phyloP scores from a whole-genome alignment of 306 rosid species.

The Leucaena leucocephala region DNA sequence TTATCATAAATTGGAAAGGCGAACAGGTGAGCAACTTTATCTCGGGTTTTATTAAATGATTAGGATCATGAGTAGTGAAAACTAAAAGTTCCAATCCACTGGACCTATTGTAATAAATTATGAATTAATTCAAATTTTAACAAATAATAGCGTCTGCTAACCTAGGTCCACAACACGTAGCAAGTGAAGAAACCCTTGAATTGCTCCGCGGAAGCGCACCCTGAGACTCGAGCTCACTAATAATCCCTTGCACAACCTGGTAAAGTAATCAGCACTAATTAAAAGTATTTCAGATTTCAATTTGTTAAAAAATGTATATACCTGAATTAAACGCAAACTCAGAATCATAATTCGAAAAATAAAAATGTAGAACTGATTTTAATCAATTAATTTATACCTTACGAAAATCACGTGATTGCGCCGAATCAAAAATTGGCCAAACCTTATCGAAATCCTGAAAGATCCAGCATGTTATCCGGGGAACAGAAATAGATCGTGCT shows the following conservation, averaged over 20 bases:
- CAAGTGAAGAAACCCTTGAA: slow-evolving; percentile 98
- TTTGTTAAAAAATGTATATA: neutral
- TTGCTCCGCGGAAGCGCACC: slow-evolving; percentile 97
- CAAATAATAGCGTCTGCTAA: slow-evolving; percentile 36
- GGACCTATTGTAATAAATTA: neutral
- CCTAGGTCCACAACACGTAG: slow-evolving; percentile 99
- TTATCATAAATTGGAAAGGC: slow-evolving; percentile 6
- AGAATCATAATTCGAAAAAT: neutral
- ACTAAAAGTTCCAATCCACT: slow-evolving; percentile 15
- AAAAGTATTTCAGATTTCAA: neutral
- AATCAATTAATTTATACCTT: slow-evolving; percentile 54
- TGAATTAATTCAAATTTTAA: neutral
- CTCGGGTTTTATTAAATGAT: neutral
- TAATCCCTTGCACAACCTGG: slow-evolving; percentile 95
- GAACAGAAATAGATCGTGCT: slow-evolving; percentile 31
- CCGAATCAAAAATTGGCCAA: slow-evolving; percentile 98
- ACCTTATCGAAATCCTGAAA: slow-evolving; percentile 96
- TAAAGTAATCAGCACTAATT: neutral
- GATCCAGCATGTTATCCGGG: slow-evolving; percentile 33
- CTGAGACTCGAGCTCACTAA: slow-evolving; percentile 99
- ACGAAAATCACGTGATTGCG: slow-evolving; percentile 93
- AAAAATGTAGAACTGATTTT: neutral
- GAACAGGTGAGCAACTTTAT: neutral
- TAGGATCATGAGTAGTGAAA: slow-evolving; percentile 43
- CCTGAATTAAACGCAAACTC: slow-evolving; percentile 1